Evolutionary conservation across 1,139 yeast species (phyloP).

Genomic region (Geotrichum aggregatum): DNA sequence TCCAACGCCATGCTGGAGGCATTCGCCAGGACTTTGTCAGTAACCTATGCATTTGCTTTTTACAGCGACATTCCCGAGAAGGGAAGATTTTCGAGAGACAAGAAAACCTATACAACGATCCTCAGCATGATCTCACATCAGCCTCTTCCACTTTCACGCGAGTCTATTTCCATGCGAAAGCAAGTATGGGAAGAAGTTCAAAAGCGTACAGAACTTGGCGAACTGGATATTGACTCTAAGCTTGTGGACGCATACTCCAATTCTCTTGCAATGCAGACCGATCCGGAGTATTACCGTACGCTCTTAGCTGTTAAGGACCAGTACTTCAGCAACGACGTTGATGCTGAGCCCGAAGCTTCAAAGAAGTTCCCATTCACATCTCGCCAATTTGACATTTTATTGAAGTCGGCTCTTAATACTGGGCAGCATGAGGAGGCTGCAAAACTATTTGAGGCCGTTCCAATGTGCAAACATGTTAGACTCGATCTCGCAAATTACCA

Average conservation of each 20-base stretch:
- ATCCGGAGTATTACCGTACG: conserved; percentile 4
- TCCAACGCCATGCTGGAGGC: conserved; percentile 19
- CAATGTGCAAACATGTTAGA: conserved; percentile 2
- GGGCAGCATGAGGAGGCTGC: conserved; percentile 9
- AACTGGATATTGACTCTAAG: conserved; percentile 9
- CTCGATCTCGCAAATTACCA: conserved; percentile 17
- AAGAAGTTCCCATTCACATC: conserved; percentile 16
- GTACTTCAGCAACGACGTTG: conserved; percentile 10
- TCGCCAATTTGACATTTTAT: conserved; percentile 17
- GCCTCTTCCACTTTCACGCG: conserved; percentile 13
- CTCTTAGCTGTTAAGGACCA: conserved; percentile 6
- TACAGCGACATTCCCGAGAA: conserved; percentile 18
- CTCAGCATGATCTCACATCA: conserved; percentile 18
- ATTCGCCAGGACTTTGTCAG: conserved; percentile 10
- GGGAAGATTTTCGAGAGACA: conserved; percentile 20
- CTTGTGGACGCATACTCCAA: conserved; percentile 20
- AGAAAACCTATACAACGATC: conserved; percentile 20
- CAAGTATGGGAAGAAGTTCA: conserved; percentile 18
- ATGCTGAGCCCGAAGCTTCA: neutral
- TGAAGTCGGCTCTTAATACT: conserved; percentile 19
- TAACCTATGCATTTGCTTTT: conserved; percentile 17
- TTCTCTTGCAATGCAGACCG: conserved; percentile 14
- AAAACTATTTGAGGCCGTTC: conserved; percentile 4
- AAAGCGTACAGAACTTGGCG: conserved; percentile 7
- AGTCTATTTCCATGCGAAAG: conserved; percentile 8